Evolutionary conservation across 2,329 filamentous ascomycete species (phyloP), one percentile per base, ranked within the genome.

Genomic region (Ilyonectria robusta): DNA sequence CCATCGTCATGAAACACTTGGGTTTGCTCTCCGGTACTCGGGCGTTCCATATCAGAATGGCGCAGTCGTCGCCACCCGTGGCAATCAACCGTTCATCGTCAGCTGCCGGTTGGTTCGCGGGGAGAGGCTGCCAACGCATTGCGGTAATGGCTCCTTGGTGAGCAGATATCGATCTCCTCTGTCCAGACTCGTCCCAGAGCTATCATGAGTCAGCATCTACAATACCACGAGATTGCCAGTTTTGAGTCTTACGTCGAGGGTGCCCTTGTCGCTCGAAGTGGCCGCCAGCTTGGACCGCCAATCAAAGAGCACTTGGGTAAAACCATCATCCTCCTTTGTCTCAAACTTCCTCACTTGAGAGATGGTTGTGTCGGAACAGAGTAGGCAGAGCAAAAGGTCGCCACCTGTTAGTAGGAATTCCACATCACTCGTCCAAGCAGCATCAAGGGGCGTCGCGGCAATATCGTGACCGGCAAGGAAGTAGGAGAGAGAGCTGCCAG

Each of bases 31-130:
- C 87, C 1, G 84, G 78, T 42, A 82, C 83, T 54, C 86, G 83
- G 3, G 86, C 88, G 71, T 91, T 90, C 87, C 89, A 91, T 29
- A 91, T 86, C 51, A 86, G 81, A 55, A 92, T 89, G 11, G 87
- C 87, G 26, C 88, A 88, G 71, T 92, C 89, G 67, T 91, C 88
- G 3, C 87, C 87, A 26, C 88, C 88, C 1, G 89, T 88, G 8
- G 89, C 89, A 62, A 91, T 84, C 4, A 91, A 80, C 26, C 89
- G 83, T 69, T 90, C 88, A 56, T 85, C 85, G 7, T 84, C 80
- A 21, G 72, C 66, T 8, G 62, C 76, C 15, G 78, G 73, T 62
- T 84, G 82, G n/a, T 62, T 72, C 6, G 75, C 68, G 2, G 76
- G 72, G 19, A 87, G 70, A 11, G 89, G 89, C 72, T 91, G 89